Evolutionary conservation across 108 stramenopile species (phyloP), one percentile per base, ranked within the genome.

Genomic region (Cyclostephanos invisitatus): DNA sequence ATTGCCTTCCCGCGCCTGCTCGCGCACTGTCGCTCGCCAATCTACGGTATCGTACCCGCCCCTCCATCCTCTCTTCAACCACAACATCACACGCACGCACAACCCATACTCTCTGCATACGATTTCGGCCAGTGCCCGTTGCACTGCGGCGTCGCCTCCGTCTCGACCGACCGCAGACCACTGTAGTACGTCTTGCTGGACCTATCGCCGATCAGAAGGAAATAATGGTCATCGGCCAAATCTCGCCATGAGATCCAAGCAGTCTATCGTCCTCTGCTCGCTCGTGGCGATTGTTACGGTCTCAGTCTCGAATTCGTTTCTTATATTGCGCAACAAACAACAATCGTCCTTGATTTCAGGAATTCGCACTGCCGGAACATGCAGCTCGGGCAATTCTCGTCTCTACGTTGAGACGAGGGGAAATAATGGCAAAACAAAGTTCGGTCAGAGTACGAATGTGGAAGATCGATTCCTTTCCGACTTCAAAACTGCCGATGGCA

Each of bases 401-500:
- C 64, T 66, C 28, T 51, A 32, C 28, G 5, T n/a, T 7, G 49
- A 35, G 27, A 35, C 25, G 48, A 47, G 28, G 28, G 32, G 27
- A 11, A 36, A 66, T 11, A 77, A 60, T 27, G 57, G 62, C 28
- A 51, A 51, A 42, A 58, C 59, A 25, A 75, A 62, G 40, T 68
- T 55, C 17, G 54, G 55, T 36, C 59, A 76, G 61, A 60, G 49
- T 15, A 68, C 58, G 46, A 49, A 53, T 37, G 21, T 47, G 1
- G 75, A 76, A 36, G 68, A 61, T 37, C 66, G 60, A 10, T 68
- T 76, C 18, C 80, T 87, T 27, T 66, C 72, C 9, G 84, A 87
- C 5, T 87, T 85, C 53, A 54, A 38, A 18, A 71, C 67, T 47
- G 67, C 71, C 56, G 65, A 64, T 35, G 87, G 87, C 11, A 85